A percentile compares a stretch with the other conserved stretches of the same genome.
Evolutionary conservation across 2,329 filamentous ascomycete genomes (phyloP).

Genomic region (Colletotrichum sp.): DNA sequence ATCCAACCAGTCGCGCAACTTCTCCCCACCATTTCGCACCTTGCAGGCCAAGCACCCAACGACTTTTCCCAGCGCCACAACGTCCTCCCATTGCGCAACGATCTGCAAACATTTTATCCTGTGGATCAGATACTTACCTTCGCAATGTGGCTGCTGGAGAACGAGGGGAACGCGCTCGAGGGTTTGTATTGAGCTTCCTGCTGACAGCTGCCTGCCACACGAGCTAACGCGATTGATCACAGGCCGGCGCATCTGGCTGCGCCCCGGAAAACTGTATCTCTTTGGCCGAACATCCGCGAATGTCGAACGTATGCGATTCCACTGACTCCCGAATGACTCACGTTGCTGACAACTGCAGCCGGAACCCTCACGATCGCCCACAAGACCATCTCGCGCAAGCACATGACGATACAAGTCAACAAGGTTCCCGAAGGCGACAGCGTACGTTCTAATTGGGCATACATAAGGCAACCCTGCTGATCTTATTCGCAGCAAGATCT

Average conservation of each 20-base stretch:
- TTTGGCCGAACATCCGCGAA: slow-evolving; percentile 76
- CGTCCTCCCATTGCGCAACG: neutral
- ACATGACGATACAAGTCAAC: slow-evolving; percentile 79
- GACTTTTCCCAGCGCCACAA: neutral
- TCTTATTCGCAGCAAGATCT: slow-evolving; percentile 57
- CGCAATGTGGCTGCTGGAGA: slow-evolving; percentile 71
- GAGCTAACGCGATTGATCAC: neutral
- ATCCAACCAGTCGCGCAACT: slow-evolving; percentile 3
- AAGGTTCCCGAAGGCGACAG: slow-evolving; percentile 70
- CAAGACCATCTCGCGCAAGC: slow-evolving; percentile 86
- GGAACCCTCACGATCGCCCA: slow-evolving; percentile 74
- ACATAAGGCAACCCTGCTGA: neutral
- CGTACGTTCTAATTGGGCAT: slow-evolving; percentile 45
- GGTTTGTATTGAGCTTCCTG: slow-evolving; percentile 30
- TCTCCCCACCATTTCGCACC: slow-evolving; percentile 1
- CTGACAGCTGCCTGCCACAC: neutral
- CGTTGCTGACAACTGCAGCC: slow-evolving; percentile 45
- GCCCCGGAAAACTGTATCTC: slow-evolving; percentile 83
- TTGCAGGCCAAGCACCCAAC: neutral
- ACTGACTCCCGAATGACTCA: neutral
- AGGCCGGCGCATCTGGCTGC: slow-evolving; percentile 74
- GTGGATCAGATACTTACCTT: neutral
- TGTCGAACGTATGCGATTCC: slow-evolving; percentile 53
- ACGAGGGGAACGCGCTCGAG: slow-evolving; percentile 57
- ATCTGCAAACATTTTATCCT: neutral